Conservation (phyloP, 805 yeast species). For the Phaffomyces antillensis region DNA sequence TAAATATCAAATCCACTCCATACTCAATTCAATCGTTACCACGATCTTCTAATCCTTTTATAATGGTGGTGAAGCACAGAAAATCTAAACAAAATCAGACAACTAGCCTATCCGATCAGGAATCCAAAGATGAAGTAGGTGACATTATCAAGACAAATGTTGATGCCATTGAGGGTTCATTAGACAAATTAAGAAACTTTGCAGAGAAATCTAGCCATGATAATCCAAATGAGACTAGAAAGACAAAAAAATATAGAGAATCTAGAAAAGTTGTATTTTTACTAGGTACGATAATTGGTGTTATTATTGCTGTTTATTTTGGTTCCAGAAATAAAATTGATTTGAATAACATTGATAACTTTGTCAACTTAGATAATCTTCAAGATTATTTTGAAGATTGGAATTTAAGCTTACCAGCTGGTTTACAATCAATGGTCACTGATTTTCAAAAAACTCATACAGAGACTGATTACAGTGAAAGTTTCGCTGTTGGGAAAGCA, state of each 20-base stretch:
- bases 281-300: conserved; percentile 69
- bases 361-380: conserved; percentile 37
- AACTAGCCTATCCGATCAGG: not conserved
- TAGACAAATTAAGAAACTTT: conserved; percentile 12
- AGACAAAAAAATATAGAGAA: conserved; percentile 26
- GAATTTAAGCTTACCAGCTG: conserved; percentile 56
- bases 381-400: conserved; percentile 61
- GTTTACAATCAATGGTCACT: conserved; percentile 43
- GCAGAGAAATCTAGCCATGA: not conserved
- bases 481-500: conserved; percentile 80
- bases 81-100: not conserved
- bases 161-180: conserved; percentile 13
- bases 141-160: conserved; percentile 12
- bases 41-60: no score
- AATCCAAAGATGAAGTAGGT: not conserved
- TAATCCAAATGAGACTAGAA: not conserved
- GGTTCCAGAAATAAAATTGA: conserved; percentile 41
- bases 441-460: conserved; percentile 31
- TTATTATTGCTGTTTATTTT: conserved; percentile 54
- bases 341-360: conserved; percentile 9
- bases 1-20: no score
- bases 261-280: conserved; percentile 56
- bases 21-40: no score
- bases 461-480: conserved; percentile 54
- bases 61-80: conserved; percentile 1